Conservation (phyloP, 768 basidiomycete species). For the Rhizopogon vesiculosus region DNA sequence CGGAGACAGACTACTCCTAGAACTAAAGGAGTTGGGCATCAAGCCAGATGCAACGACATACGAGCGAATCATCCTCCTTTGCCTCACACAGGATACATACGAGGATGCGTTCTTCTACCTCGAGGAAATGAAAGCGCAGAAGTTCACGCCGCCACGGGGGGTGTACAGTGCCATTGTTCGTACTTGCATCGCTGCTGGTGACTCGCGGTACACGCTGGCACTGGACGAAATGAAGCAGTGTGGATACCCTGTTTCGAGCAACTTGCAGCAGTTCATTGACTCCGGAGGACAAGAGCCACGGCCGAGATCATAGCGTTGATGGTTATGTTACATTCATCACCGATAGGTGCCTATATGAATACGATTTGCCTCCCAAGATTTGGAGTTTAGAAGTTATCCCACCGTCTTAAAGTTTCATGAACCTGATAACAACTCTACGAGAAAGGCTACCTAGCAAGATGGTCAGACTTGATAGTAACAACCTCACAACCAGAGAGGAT, state of each 20-base stretch:
- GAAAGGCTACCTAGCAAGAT: too few relatives aligned
- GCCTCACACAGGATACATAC: constrained; percentile 66
- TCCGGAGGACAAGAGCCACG: constrained; percentile 13
- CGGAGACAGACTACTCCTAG: constrained; percentile 60
- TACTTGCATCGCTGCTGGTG: constrained; percentile 51
- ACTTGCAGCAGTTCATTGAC: constrained; percentile 30
- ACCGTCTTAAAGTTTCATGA: too few relatives aligned
- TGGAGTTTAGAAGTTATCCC: not conserved
- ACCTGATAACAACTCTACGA: too few relatives aligned
- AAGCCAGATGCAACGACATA: constrained; percentile 58
- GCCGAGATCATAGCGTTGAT: not conserved
- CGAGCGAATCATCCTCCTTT: constrained; percentile 62
- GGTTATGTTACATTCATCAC: not conserved
- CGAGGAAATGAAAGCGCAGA: constrained; percentile 77
- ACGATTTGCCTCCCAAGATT: not conserved
- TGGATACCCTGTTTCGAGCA: constrained; percentile 39
- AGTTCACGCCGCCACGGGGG: constrained; percentile 44
- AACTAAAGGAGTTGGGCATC: constrained; percentile 57
- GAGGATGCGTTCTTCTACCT: constrained; percentile 88
- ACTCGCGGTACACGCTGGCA: constrained; percentile 60
- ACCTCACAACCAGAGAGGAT: too few relatives aligned
- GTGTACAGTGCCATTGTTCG: constrained; percentile 59
- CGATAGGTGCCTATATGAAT: not conserved
- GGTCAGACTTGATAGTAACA: too few relatives aligned
- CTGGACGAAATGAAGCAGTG: constrained; percentile 66